A percentile compares a stretch with the other conserved stretches of the same genome.
These are phyloP conservation scores for Epichloe gansuensis DNA, from an alignment of 2,329 filamentous ascomycete species.

Conservation along the genomic window DNA sequence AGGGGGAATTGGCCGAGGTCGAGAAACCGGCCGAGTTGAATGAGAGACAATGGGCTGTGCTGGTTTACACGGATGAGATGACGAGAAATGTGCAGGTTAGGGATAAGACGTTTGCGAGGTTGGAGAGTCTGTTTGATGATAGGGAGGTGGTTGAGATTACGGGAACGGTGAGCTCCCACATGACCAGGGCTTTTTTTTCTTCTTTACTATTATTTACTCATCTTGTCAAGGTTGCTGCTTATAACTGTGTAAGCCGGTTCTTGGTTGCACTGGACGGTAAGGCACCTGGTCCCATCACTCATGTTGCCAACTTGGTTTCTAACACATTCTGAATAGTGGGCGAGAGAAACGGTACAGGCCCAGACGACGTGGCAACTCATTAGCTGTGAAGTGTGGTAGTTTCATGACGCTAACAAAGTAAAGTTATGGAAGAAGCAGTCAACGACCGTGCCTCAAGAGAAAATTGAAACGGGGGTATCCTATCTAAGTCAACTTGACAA, in stretches of 20 bases:
- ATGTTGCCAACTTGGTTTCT: slow-evolving; percentile 4
- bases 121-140: slow-evolving; percentile 52
- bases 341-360: slow-evolving; percentile 41
- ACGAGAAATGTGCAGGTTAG: slow-evolving; percentile 58
- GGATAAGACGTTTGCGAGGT: slow-evolving; percentile 51
- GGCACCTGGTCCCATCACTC: slow-evolving; percentile 15
- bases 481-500: slow-evolving; percentile 18
- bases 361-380: slow-evolving; percentile 26
- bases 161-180: slow-evolving; percentile 42
- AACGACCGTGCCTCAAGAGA: slow-evolving; percentile 1
- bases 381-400: slow-evolving; percentile 10
- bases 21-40: slow-evolving; percentile 30
- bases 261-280: slow-evolving; percentile 67
- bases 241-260: slow-evolving; percentile 78
- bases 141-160: slow-evolving; percentile 71
- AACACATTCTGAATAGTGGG: slow-evolving; percentile 30
- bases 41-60: slow-evolving; percentile 51
- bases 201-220: neutral
- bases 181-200: no score
- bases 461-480: slow-evolving; percentile 26
- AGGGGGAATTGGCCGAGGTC: slow-evolving; percentile 10
- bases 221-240: slow-evolving; percentile 44
- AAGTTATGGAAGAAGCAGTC: slow-evolving; percentile 4
- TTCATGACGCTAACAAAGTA: neutral
- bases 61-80: slow-evolving; percentile 73